Conservation (phyloP, 306 rosid genomes). For the Lathyrus aphaca region DNA sequence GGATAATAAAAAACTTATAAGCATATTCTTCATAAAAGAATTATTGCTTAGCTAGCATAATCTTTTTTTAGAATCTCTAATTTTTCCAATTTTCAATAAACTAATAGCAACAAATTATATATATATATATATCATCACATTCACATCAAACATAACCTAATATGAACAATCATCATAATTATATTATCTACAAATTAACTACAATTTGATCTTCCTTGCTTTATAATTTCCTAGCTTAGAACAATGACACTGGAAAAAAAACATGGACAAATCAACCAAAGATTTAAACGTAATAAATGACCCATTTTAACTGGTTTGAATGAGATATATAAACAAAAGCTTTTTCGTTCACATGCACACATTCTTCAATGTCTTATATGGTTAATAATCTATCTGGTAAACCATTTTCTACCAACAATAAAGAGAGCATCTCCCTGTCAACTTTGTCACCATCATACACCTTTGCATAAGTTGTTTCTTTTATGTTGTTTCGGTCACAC, state of each 20-base stretch:
- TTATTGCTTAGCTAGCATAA: constrained; percentile 43
- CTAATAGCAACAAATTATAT: constrained; percentile 21
- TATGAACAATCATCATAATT: constrained; percentile 36
- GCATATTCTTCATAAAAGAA: constrained; percentile 50
- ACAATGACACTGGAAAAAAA: constrained; percentile 53
- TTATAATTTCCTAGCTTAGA: constrained; percentile 21
- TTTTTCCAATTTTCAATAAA: constrained; percentile 4
- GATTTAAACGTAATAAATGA: constrained; percentile 59
- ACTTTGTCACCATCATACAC: constrained; percentile 54
- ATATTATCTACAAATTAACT: neutral
- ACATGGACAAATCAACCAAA: constrained; percentile 56
- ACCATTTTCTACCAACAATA: constrained; percentile 56
- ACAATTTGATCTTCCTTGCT: constrained; percentile 34
- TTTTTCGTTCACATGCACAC: constrained; percentile 60
- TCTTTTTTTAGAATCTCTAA: constrained; percentile 31
- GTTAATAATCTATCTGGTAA: constrained; percentile 57
- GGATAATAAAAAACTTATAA: too few relatives aligned
- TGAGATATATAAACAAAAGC: constrained; percentile 65
- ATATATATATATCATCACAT: too few relatives aligned
- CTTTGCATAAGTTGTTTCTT: too few relatives aligned
- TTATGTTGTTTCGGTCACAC: too few relatives aligned
- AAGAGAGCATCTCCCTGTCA: constrained; percentile 57
- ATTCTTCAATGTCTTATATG: constrained; percentile 55
- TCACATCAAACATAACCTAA: constrained; percentile 36
- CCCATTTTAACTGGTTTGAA: constrained; percentile 35